These are phyloP conservation scores for Diplogelasinospora grovesii DNA, from an alignment of 495 filamentous ascomycete genomes.

Conservation along the genomic window DNA sequence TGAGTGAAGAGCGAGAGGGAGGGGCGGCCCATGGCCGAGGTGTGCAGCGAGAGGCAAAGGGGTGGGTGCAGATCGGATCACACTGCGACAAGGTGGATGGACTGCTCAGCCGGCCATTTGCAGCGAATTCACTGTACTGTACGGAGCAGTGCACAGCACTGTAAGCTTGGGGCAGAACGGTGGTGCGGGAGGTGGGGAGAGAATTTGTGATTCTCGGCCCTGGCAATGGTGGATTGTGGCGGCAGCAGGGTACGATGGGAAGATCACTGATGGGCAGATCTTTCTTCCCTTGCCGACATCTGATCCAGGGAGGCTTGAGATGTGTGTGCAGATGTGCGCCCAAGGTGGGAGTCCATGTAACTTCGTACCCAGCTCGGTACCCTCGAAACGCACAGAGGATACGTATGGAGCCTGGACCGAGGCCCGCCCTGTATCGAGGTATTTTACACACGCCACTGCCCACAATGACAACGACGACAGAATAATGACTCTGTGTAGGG, in stretches of 20 bases:
- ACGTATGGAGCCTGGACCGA: slow-evolving; percentile 10
- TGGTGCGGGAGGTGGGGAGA: slow-evolving; percentile 13
- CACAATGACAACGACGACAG: no score
- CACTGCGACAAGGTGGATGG: slow-evolving; percentile 10
- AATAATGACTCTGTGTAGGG: not conserved
- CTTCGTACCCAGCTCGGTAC: slow-evolving; percentile 13
- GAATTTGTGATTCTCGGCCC: slow-evolving; percentile 12
- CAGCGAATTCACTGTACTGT: no score
- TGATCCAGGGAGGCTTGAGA: slow-evolving; percentile 8
- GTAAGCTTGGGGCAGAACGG: slow-evolving; percentile 8
- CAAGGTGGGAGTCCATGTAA: slow-evolving; percentile 7
- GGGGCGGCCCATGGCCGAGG: slow-evolving; percentile 7
- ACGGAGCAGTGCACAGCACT: slow-evolving; percentile 2
- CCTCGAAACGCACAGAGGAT: slow-evolving; percentile 7
- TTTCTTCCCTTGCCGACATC: slow-evolving; percentile 21
- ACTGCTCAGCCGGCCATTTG: slow-evolving; percentile 3
- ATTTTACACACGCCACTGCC: slow-evolving; percentile 4
- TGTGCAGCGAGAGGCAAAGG: slow-evolving; percentile 9
- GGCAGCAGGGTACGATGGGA: slow-evolving; percentile 12
- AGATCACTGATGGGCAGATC: slow-evolving; percentile 26
- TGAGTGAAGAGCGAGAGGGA: slow-evolving; percentile 6
- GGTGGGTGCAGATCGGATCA: slow-evolving; percentile 22
- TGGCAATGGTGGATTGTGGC: slow-evolving; percentile 10
- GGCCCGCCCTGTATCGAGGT: slow-evolving; percentile 11
- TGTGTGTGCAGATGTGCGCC: not conserved